Conservation (phyloP, 164 flowering plant species). For the Berberis vulgaris region DNA sequence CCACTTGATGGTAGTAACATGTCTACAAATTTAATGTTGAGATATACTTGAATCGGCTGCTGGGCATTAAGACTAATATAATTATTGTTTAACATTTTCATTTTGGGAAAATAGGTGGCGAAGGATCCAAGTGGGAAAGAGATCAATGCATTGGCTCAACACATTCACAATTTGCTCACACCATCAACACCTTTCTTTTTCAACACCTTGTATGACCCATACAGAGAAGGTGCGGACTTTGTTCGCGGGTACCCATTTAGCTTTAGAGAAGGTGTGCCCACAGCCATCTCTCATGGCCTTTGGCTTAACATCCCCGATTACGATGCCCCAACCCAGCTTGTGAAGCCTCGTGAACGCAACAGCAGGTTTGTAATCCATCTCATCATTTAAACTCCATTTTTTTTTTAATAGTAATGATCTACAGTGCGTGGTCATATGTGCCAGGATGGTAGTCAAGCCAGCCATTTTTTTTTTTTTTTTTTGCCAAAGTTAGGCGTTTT, state of each 20-base stretch:
- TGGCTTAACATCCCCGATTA: constrained; percentile 64
- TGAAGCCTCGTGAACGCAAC: constrained; percentile 55
- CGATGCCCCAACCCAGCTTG: constrained; percentile 61
- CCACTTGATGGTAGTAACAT: too few relatives aligned
- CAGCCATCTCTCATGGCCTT: constrained; percentile 44
- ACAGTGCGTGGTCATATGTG: too few relatives aligned
- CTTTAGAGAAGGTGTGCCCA: constrained; percentile 40
- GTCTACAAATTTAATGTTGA: too few relatives aligned
- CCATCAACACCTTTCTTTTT: constrained; percentile 44
- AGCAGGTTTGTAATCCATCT: constrained; percentile 18
- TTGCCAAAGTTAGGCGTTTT: too few relatives aligned
- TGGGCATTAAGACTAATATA: too few relatives aligned
- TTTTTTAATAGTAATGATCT: neutral
- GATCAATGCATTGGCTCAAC: constrained; percentile 45
- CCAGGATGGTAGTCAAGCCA: too few relatives aligned
- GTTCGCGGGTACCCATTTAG: constrained; percentile 49
- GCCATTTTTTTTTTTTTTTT: too few relatives aligned
- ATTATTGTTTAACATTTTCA: neutral
- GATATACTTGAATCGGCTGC: too few relatives aligned
- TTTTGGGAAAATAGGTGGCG: constrained; percentile 26
- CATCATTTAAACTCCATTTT: neutral
- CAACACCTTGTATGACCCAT: constrained; percentile 49
- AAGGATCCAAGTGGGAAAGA: constrained; percentile 46
- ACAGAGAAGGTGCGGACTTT: constrained; percentile 38
- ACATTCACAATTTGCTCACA: constrained; percentile 33